Evolutionary conservation across 1,284 basidiomycete species (phyloP), one percentile per base, ranked within the genome.

Genomic region (Boletellus dicymbophilus): DNA sequence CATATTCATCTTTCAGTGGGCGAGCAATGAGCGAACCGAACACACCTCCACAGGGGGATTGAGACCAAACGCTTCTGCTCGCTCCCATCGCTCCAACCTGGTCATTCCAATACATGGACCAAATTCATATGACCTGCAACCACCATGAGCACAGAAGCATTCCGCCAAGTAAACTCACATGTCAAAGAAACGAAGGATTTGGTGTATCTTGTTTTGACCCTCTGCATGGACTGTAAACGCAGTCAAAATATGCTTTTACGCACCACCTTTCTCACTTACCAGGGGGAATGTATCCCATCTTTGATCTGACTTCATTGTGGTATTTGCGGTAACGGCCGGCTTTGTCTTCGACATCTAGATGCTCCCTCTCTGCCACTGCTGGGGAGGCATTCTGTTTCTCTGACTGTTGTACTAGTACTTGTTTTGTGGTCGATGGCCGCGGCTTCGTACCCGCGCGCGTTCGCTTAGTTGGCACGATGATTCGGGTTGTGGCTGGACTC

Each of bases 21-120:
- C 0, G 26, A 21, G 11, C 3, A 23, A n/a, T n/a, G n/a, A n/a
- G n/a, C 6, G 25, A 36, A 0, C 7, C n/a, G 6, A 2, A 51
- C 56, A 52, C 57, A 93, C 92, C 76, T 94, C 92, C 16, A 71
- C 65, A 1, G 95, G 95, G 16, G 95, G 95, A 46, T 90, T 78
- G 21, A 97, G 74, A 7, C 92, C 93, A 38, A 95, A 76, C 16
- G 80, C 78, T 39, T 87, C 67, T 0, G 95, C 95, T 34, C 95
- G 78, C 60, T 96, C 81, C 93, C 93, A 98, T 28, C 95, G 79
- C 55, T 95, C 84, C 22, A 97, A 72, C 37, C 95, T 82, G 13
- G 85, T 81, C 40, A 95, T 78, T 2, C 94, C 94, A 37, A 91
- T 77, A 58, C 88, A 93, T 2, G 94, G 94, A 0, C 94, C 94